phyloP scores from a whole-genome alignment of 768 basidiomycete genomes.

The Clavaria fumosa region DNA sequence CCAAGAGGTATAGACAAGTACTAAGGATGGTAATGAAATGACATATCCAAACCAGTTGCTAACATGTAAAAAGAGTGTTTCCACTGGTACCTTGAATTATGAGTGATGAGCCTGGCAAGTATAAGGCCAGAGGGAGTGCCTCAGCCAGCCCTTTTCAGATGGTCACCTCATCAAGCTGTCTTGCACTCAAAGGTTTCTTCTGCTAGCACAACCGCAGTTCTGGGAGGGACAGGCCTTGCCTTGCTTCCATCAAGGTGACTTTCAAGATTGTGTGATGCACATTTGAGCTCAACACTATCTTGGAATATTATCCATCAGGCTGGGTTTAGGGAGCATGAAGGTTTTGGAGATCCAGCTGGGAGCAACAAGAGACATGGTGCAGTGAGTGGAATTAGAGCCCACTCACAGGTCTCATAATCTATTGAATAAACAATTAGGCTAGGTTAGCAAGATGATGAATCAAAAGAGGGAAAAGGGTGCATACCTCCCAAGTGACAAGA shows the following conservation, averaged over 20 bases:
- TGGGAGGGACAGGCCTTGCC: constrained; percentile 9
- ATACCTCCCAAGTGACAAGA: too few relatives aligned
- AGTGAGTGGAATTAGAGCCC: not conserved
- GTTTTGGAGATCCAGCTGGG: not conserved
- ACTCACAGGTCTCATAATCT: not conserved
- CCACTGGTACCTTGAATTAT: too few relatives aligned
- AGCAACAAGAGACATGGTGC: not conserved
- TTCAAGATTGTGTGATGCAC: constrained; percentile 10
- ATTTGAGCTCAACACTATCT: constrained; percentile 10
- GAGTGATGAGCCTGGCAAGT: too few relatives aligned
- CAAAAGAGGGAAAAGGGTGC: too few relatives aligned
- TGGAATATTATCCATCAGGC: constrained; percentile 16
- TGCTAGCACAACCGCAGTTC: not conserved
- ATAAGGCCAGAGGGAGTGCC: constrained; percentile 20
- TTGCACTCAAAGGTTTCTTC: constrained; percentile 10
- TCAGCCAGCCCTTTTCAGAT: constrained; percentile 19
- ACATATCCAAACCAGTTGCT: too few relatives aligned
- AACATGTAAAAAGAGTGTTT: too few relatives aligned
- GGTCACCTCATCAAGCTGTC: constrained; percentile 16
- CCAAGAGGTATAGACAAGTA: too few relatives aligned
- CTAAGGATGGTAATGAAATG: too few relatives aligned
- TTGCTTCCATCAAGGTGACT: constrained; percentile 14
- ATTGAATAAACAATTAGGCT: not conserved
- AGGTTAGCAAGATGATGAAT: too few relatives aligned
- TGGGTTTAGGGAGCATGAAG: constrained; percentile 13